Conservation (phyloP, 371 early-diverging fungal genomes). For the Lichtheimia corymbifera region DNA sequence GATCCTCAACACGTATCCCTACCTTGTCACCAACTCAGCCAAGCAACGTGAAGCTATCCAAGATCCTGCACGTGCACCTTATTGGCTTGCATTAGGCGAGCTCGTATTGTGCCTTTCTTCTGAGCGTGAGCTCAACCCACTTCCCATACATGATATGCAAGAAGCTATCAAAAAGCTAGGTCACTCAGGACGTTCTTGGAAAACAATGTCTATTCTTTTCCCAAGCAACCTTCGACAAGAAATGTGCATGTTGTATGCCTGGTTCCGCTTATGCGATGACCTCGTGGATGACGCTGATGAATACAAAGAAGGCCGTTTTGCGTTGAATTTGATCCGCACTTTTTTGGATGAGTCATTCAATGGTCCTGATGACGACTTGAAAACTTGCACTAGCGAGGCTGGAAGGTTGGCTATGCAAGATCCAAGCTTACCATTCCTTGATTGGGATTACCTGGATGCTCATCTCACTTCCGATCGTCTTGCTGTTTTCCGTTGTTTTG, state of each 20-base stretch:
- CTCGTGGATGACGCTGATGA: constrained; percentile 44
- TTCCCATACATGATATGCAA: constrained; percentile 32
- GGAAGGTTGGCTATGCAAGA: constrained; percentile 9
- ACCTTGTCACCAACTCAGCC: constrained; percentile 18
- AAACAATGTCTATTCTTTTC: constrained; percentile 51
- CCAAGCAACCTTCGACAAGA: constrained; percentile 51
- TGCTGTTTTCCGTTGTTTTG: constrained; percentile 32
- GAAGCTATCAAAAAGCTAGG: constrained; percentile 29
- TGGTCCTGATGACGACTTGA: not conserved
- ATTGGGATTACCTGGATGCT: constrained; percentile 26
- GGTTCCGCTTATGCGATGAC: constrained; percentile 61
- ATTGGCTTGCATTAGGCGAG: constrained; percentile 22
- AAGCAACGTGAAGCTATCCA: constrained; percentile 22
- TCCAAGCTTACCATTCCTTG: constrained; percentile 11
- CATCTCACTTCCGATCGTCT: constrained; percentile 21
- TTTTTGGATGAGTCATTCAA: constrained; percentile 21
- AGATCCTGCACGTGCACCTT: constrained; percentile 17
- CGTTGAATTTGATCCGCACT: constrained; percentile 21
- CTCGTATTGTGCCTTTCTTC: constrained; percentile 23
- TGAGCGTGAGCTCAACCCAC: constrained; percentile 23
- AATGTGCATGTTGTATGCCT: constrained; percentile 52
- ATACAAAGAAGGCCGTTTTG: constrained; percentile 1
- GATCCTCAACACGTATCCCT: constrained; percentile 34
- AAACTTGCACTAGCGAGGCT: not conserved
- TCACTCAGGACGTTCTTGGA: constrained; percentile 51